Evolutionary conservation across 371 early-diverging fungal species (phyloP).

Genomic region (Mucor sp.): DNA sequence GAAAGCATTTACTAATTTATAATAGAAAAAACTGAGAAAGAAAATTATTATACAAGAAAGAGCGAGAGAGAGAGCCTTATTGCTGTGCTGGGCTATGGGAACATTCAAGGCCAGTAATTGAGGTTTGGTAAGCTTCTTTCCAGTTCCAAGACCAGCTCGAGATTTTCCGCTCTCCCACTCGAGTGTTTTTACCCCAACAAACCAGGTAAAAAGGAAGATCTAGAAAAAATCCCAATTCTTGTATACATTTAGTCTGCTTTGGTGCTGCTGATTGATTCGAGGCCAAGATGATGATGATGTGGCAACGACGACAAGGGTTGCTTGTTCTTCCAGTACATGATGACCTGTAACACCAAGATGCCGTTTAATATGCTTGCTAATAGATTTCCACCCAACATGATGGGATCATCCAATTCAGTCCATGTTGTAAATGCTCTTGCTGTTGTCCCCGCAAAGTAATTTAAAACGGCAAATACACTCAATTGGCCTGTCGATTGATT

Average conservation of each 20-base stretch:
- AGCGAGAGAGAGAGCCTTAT: too few relatives aligned
- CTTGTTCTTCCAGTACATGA: constrained; percentile 69
- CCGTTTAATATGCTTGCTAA: constrained; percentile 77
- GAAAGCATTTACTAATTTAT: not conserved
- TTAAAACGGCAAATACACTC: constrained; percentile 84
- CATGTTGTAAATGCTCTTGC: constrained; percentile 93
- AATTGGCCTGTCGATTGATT: constrained; percentile 89
- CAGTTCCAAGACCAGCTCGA: not conserved
- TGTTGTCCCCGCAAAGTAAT: constrained; percentile 81
- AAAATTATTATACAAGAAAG: too few relatives aligned
- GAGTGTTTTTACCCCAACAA: not conserved
- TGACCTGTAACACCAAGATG: constrained; percentile 80
- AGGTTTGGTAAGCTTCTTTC: not conserved
- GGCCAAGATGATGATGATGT: not conserved
- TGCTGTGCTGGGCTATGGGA: not conserved
- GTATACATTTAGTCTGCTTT: constrained; percentile 5
- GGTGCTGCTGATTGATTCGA: not conserved
- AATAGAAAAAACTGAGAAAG: not conserved
- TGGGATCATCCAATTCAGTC: constrained; percentile 81
- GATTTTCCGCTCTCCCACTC: not conserved
- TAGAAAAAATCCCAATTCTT: not conserved
- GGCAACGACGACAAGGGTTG: not conserved
- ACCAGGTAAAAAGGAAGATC: not conserved
- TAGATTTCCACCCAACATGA: constrained; percentile 73
- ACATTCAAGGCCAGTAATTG: not conserved